phyloP scores from a whole-genome alignment of 331 rosid species.

The Rosa hybrid region DNA sequence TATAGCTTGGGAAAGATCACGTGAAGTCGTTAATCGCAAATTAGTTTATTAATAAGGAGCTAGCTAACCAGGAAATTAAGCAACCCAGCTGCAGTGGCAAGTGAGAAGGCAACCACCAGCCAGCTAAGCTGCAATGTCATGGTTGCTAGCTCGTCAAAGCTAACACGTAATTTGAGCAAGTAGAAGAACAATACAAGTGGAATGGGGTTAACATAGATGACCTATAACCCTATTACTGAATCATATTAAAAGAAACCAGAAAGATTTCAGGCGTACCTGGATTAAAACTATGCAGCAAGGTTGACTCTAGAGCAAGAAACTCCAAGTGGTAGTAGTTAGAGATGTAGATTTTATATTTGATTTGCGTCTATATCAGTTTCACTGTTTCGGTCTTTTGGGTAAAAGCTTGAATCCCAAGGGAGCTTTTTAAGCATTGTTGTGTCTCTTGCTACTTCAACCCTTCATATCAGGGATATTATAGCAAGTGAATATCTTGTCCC shows the following conservation, averaged over 20 bases:
- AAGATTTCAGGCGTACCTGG: slow-evolving; percentile 21
- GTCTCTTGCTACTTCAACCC: not conserved
- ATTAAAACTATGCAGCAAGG: slow-evolving; percentile 8
- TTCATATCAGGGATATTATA: not conserved
- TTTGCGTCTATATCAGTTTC: not conserved
- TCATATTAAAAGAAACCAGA: slow-evolving; percentile 10
- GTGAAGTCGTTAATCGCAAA: not conserved
- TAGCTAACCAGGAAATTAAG: not conserved
- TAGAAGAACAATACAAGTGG: slow-evolving; percentile 31
- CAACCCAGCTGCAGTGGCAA: slow-evolving; percentile 9
- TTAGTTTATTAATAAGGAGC: not conserved
- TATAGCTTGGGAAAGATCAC: slow-evolving; percentile 17
- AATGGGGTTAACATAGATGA: slow-evolving; percentile 21
- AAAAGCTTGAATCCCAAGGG: not conserved
- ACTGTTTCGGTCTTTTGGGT: not conserved
- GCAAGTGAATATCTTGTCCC: not conserved
- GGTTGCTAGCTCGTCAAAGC: slow-evolving; percentile 19
- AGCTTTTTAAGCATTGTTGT: not conserved
- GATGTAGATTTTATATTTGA: not conserved
- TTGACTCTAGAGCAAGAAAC: not conserved
- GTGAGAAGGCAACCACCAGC: not conserved
- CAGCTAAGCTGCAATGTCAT: slow-evolving; percentile 34
- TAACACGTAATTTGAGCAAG: slow-evolving; percentile 14
- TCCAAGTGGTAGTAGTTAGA: slow-evolving; percentile 3
- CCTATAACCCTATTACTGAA: slow-evolving; percentile 2